phyloP scores from a whole-genome alignment of 202 grass and related monocot species.

The Bolboschoenoplectus hybrid region DNA sequence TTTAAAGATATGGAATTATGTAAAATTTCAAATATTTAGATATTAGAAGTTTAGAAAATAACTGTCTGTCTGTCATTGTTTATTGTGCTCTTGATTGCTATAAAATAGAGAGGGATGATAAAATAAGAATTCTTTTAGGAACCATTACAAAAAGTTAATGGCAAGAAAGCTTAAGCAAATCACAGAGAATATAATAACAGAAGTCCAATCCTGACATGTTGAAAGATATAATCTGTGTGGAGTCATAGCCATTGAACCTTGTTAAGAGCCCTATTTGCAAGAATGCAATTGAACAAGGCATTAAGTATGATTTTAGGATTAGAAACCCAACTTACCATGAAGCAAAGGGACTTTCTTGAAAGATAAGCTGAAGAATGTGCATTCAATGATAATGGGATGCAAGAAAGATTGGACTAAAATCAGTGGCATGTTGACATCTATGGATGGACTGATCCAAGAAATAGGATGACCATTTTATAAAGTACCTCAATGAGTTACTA shows the following conservation, averaged over 20 bases:
- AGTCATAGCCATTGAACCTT: not conserved
- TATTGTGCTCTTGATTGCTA: not conserved
- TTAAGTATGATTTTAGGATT: not conserved
- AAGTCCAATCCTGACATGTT: not conserved
- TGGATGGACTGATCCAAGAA: not conserved
- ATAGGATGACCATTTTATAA: not conserved
- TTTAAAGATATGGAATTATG: not conserved
- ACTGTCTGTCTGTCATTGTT: not conserved
- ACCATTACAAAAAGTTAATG: not conserved
- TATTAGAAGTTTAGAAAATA: not conserved
- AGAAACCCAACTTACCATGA: not conserved
- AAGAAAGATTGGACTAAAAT: not conserved
- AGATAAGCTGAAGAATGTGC: not conserved
- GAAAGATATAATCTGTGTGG: not conserved
- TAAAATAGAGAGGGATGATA: not conserved
- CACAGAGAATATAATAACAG: not conserved
- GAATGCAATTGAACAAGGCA: not conserved
- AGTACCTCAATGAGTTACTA: not conserved
- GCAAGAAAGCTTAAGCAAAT: not conserved
- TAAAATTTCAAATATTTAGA: not conserved
- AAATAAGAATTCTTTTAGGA: not conserved
- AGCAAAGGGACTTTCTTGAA: not conserved
- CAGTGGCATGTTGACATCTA: not conserved
- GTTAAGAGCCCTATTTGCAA: not conserved
- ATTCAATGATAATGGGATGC: not conserved